Evolutionary conservation across 441 rosid species (phyloP).

Genomic region (Aleurites moluccanus): DNA sequence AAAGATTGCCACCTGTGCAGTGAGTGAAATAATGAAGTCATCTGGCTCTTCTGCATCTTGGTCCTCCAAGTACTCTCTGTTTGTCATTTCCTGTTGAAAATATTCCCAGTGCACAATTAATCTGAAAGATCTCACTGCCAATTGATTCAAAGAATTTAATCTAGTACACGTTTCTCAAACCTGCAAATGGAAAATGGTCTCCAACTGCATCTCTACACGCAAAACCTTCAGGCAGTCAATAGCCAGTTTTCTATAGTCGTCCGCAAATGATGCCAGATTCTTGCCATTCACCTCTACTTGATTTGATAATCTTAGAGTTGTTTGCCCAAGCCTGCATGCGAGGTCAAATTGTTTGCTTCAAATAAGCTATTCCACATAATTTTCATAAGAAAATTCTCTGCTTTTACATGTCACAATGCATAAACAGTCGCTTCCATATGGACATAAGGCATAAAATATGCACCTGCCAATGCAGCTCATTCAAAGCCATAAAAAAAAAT

Average conservation of each 20-base stretch:
- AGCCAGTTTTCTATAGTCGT: slow-evolving; percentile 91
- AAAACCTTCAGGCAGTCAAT: slow-evolving; percentile 94
- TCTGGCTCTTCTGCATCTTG: slow-evolving; percentile 99
- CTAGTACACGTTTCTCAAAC: slow-evolving; percentile 40
- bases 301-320: slow-evolving; percentile 50
- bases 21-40: slow-evolving; percentile 84
- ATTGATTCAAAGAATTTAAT: slow-evolving; percentile 9
- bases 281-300: slow-evolving; percentile 55
- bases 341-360: slow-evolving; percentile 6
- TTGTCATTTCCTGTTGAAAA: slow-evolving; percentile 76
- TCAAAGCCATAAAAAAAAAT: neutral
- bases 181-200: slow-evolving; percentile 95
- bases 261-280: slow-evolving; percentile 75
- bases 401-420: neutral
- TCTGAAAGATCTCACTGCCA: slow-evolving; percentile 9
- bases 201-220: slow-evolving; percentile 97
- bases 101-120: slow-evolving; percentile 22
- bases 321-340: slow-evolving; percentile 63
- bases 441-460: neutral
- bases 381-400: neutral
- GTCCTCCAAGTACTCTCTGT: slow-evolving; percentile 88
- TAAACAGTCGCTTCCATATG: neutral
- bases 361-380: neutral
- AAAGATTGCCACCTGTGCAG: slow-evolving; percentile 67
- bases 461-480: neutral